A percentile compares a stretch with the other conserved stretches of the same genome.
These are phyloP conservation scores for Boechera retrofracta DNA, from an alignment of 345 rosid species.

Conservation along the genomic window DNA sequence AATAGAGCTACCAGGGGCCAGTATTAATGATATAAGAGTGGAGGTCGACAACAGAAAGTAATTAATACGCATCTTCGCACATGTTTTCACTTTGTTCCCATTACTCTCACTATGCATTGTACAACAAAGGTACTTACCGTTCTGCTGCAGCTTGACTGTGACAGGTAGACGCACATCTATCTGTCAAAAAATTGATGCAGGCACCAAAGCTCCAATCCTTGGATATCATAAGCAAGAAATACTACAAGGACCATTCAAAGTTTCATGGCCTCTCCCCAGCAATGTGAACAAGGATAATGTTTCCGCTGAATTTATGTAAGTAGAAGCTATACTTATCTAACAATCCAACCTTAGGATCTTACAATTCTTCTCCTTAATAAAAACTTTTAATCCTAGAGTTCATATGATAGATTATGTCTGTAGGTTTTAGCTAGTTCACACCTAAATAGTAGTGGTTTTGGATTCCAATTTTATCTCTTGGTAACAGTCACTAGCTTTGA, in stretches of 20 bases:
- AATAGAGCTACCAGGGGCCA: conserved; percentile 75
- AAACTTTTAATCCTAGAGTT: background rate
- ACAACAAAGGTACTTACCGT: conserved; percentile 20
- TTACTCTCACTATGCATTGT: conserved; percentile 1
- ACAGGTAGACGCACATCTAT: conserved; percentile 55
- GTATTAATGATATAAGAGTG: conserved; percentile 69
- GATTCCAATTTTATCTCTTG: conserved; percentile 1
- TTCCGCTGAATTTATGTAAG: conserved; percentile 83
- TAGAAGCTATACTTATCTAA: conserved; percentile 16
- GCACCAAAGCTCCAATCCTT: conserved; percentile 42
- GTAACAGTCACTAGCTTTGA: conserved; percentile 1
- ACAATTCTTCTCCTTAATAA: background rate
- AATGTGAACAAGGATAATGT: conserved; percentile 63
- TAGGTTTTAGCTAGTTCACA: conserved; percentile 12
- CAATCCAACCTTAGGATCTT: conserved; percentile 1
- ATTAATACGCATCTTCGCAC: conserved; percentile 34
- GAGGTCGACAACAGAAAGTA: conserved; percentile 65
- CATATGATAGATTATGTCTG: background rate
- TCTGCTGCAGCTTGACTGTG: conserved; percentile 59
- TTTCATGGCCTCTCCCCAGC: conserved; percentile 71
- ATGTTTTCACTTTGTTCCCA: conserved; percentile 6
- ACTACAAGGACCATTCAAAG: conserved; percentile 60
- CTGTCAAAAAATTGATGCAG: conserved; percentile 39
- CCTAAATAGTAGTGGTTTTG: conserved; percentile 14
- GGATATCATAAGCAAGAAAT: conserved; percentile 65